Evolutionary conservation across 2,329 filamentous ascomycete species (phyloP).

Genomic region (Myriosclerotinia scirpicola): DNA sequence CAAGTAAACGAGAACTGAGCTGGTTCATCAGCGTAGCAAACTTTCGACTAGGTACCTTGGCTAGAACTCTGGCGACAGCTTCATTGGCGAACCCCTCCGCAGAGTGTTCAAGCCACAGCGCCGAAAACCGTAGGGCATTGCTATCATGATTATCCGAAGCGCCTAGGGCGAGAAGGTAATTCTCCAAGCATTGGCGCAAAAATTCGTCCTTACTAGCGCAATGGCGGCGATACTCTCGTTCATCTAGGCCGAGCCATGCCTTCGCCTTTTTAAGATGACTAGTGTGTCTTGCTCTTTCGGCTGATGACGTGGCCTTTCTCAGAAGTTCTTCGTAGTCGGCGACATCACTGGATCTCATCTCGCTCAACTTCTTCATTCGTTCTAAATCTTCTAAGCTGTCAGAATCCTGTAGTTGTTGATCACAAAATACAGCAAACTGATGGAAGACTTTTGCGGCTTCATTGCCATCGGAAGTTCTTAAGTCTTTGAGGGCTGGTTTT

Average conservation of each 20-base stretch:
- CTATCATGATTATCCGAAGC: constrained; percentile 88
- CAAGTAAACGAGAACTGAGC: constrained; percentile 85
- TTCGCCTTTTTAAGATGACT: constrained; percentile 70
- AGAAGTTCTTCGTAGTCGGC: constrained; percentile 64
- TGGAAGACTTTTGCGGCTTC: constrained; percentile 89
- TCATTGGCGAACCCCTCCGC: constrained; percentile 74
- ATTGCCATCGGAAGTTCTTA: constrained; percentile 65
- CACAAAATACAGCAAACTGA: constrained; percentile 93
- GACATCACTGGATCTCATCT: constrained; percentile 80
- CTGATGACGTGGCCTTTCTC: constrained; percentile 45
- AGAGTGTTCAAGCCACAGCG: constrained; percentile 88
- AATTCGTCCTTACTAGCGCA: constrained; percentile 76
- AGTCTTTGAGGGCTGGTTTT: constrained; percentile 76
- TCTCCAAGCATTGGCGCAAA: constrained; percentile 84
- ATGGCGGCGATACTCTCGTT: constrained; percentile 79
- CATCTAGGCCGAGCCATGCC: constrained; percentile 87
- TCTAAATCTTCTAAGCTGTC: constrained; percentile 82
- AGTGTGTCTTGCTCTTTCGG: constrained; percentile 57
- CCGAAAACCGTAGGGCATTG: constrained; percentile 87
- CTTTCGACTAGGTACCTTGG: constrained; percentile 80
- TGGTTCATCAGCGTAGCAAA: constrained; percentile 95
- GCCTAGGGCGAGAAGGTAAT: constrained; percentile 81
- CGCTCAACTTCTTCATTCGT: constrained; percentile 74
- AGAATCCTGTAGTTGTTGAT: constrained; percentile 85
- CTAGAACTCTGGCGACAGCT: constrained; percentile 69